A percentile compares a stretch with the other conserved stretches of the same genome.
These are phyloP conservation scores for Trypanosoma scelopori DNA, from an alignment of 208 protist genomes.

Conservation along the genomic window DNA sequence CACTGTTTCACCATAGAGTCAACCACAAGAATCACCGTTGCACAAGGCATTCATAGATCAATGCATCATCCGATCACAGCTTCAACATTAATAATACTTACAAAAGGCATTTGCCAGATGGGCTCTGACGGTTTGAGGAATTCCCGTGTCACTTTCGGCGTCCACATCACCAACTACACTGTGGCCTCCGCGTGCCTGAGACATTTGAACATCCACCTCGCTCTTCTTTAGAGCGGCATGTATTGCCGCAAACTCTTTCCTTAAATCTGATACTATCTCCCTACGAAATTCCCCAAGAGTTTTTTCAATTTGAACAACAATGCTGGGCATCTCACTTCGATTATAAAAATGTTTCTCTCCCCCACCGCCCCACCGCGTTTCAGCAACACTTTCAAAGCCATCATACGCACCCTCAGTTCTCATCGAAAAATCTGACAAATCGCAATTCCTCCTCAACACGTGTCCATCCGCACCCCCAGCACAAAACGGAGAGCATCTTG, in stretches of 20 bases:
- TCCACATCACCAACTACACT: neutral
- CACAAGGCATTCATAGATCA: too few relatives aligned
- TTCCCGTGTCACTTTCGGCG: neutral
- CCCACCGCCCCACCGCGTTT: too few relatives aligned
- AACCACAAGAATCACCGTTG: too few relatives aligned
- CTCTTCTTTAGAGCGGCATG: neutral
- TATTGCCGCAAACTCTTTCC: neutral
- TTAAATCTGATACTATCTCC: constrained; percentile 5
- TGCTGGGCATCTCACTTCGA: neutral
- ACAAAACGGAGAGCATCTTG: too few relatives aligned
- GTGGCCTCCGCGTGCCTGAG: too few relatives aligned
- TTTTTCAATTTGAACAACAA: neutral
- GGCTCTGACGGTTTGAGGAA: neutral
- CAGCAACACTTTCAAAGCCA: too few relatives aligned
- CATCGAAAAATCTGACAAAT: too few relatives aligned
- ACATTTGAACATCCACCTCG: neutral
- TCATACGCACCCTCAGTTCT: too few relatives aligned
- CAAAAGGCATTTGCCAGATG: constrained; percentile 23
- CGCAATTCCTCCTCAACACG: too few relatives aligned
- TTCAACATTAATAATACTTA: constrained; percentile 15
- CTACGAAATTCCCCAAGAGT: neutral
- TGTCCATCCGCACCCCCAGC: too few relatives aligned
- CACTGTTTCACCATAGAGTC: neutral
- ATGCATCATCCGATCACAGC: too few relatives aligned
- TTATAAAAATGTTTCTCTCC: too few relatives aligned